Percentiles rank a stretch among this genome's conserved stretches.
phyloP scores from a whole-genome alignment of 1,139 yeast genomes.

The Geotrichum carabidarum region DNA sequence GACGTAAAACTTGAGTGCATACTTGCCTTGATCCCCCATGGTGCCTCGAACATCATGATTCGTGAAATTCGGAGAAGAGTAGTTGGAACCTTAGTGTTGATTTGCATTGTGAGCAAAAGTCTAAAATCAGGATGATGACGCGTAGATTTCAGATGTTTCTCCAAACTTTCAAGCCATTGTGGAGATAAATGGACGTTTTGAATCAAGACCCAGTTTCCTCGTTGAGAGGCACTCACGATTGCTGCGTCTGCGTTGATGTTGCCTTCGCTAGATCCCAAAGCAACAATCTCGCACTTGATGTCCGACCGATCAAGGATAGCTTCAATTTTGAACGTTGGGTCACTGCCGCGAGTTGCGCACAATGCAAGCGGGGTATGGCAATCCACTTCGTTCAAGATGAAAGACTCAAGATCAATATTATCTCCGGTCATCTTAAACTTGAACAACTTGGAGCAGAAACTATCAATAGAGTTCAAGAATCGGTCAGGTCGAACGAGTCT shows the following conservation, averaged over 20 bases:
- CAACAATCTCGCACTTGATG: slow-evolving; percentile 43
- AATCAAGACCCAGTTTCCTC: slow-evolving; percentile 63
- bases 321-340: slow-evolving; percentile 56
- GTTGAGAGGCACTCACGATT: slow-evolving; percentile 43
- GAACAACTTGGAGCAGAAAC: slow-evolving; percentile 17
- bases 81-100: slow-evolving; percentile 49
- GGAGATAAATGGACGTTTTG: slow-evolving; percentile 76
- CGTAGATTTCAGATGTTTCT: slow-evolving; percentile 41
- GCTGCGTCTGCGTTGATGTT: slow-evolving; percentile 51
- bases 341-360: slow-evolving; percentile 59
- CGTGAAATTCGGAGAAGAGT: slow-evolving; percentile 51
- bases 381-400: slow-evolving; percentile 23
- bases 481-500: slow-evolving; percentile 27
- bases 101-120: slow-evolving; percentile 56
- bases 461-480: slow-evolving; percentile 23
- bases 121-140: slow-evolving; percentile 40
- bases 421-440: not conserved
- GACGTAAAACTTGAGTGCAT: slow-evolving; percentile 40
- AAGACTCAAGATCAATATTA: slow-evolving; percentile 18
- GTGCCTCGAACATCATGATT: slow-evolving; percentile 55
- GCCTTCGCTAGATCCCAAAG: slow-evolving; percentile 78
- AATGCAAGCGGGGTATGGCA: slow-evolving; percentile 46
- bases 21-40: slow-evolving; percentile 54
- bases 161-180: slow-evolving; percentile 55
- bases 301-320: slow-evolving; percentile 39